phyloP scores from a whole-genome alignment of 2,329 filamentous ascomycete species.

The Huntiella savannae region DNA sequence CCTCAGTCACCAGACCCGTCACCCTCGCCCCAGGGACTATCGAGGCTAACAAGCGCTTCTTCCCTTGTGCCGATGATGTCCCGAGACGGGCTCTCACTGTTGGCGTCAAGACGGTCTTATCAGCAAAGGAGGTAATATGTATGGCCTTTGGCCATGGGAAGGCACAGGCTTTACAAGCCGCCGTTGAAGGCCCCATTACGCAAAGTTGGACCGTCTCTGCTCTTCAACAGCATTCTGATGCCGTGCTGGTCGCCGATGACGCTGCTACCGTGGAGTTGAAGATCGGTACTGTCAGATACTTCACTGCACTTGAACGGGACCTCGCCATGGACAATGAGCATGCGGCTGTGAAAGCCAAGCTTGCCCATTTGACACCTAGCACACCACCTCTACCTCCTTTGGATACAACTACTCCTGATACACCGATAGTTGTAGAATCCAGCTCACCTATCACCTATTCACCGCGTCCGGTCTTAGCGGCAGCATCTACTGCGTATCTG shows the following conservation, averaged over 20 bases:
- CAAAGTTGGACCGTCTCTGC: conserved; percentile 83
- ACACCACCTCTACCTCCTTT: conserved; percentile 5
- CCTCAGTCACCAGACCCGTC: conserved; percentile 65
- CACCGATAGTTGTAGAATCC: conserved; percentile 25
- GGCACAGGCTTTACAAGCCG: conserved; percentile 57
- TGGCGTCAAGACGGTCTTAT: conserved; percentile 65
- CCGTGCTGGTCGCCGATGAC: conserved; percentile 69
- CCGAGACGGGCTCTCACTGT: conserved; percentile 71
- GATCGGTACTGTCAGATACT: conserved; percentile 56
- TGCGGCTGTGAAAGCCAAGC: conserved; percentile 32
- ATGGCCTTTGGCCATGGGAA: conserved; percentile 72
- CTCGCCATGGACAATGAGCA: conserved; percentile 39
- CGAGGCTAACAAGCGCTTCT: conserved; percentile 69
- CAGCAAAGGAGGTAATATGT: conserved; percentile 63
- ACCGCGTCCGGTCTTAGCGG: neutral
- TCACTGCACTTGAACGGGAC: conserved; percentile 47
- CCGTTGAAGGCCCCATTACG: conserved; percentile 64
- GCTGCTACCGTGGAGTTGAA: conserved; percentile 56
- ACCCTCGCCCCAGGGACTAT: conserved; percentile 77
- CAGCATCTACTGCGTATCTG: neutral
- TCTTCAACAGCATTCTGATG: conserved; percentile 62
- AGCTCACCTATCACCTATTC: conserved; percentile 18
- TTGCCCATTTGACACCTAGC: neutral
- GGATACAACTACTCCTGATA: conserved; percentile 13
- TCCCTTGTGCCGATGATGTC: conserved; percentile 49